Evolutionary conservation across 2,329 filamentous ascomycete species (phyloP).

Genomic region (Mariannaea sp.): DNA sequence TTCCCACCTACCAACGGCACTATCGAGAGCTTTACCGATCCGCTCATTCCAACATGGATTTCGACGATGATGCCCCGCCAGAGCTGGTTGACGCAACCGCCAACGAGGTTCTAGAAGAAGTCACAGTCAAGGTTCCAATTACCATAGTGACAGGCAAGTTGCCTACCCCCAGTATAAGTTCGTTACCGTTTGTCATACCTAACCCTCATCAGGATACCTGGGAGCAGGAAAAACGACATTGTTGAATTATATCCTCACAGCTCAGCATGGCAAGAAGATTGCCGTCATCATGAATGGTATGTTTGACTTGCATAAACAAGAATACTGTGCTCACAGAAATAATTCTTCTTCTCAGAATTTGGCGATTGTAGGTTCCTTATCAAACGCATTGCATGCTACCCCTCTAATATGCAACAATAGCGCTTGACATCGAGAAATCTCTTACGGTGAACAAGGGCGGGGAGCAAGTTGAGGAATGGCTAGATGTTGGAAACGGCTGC

Average conservation of each 20-base stretch:
- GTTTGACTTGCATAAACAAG: constrained; percentile 2
- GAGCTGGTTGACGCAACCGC: constrained; percentile 58
- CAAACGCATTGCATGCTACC: neutral
- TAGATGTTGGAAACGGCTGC: constrained; percentile 94
- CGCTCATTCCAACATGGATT: constrained; percentile 55
- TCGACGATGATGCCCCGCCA: constrained; percentile 70
- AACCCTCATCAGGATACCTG: constrained; percentile 72
- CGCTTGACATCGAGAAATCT: constrained; percentile 93
- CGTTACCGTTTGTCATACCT: constrained; percentile 5
- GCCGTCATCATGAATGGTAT: constrained; percentile 92
- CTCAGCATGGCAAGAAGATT: constrained; percentile 95
- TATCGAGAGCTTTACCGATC: neutral
- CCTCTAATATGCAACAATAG: constrained; percentile 49
- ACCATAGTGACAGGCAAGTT: constrained; percentile 77
- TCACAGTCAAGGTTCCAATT: constrained; percentile 73
- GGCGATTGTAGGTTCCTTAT: constrained; percentile 68
- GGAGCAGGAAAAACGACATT: constrained; percentile 95
- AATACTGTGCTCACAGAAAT: neutral
- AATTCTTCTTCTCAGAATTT: constrained; percentile 61
- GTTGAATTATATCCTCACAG: constrained; percentile 93
- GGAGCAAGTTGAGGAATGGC: constrained; percentile 88
- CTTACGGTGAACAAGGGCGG: constrained; percentile 86
- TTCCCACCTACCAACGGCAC: no score
- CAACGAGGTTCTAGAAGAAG: constrained; percentile 52
- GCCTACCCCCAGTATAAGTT: neutral